Base-by-base conservation (phyloP, 768 basidiomycete species). In the Mycena rosella region DNA sequence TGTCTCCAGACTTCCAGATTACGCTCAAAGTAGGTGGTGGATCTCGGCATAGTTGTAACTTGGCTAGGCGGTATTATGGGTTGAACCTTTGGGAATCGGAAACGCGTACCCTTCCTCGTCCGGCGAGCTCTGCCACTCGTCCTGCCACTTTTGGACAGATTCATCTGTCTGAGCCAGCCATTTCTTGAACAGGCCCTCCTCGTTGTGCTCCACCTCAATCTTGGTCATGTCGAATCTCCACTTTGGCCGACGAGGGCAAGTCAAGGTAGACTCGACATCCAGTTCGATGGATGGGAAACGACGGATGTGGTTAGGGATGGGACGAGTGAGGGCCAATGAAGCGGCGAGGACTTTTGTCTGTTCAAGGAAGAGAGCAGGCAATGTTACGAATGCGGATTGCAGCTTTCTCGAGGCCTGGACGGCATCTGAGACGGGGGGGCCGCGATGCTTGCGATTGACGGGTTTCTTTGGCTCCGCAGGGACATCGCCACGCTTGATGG, bases 1-100 rank as follows among this genome's bases (percentile, higher is more conserved):
- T 98, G 97, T 69, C 96, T 81, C 96, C 96, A 98, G 17, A 98
- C 96, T 75, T 98, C 94, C 49, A 98, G 74, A 77, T 98, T 98
- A 45, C 93, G 86, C 78, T 98, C 96, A 77, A 89, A 98, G 78
- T 91, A 90, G 1, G 92, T 90, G 2, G 92, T 89, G 5, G 93
- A 91, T 48, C 81, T 80, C 13, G 89, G 89, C 85, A 90, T 83
- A 30, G 65, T 53, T 15, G 51, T 27, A 27, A 30, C 49, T n/a
- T 14, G 29, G 24, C 51, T 45, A 22, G 52, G 11, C 5, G 38
- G 42, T 24, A 48, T 67, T 20, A 10, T 63, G 22, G 48, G 44
- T 9, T 9, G 15, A 26, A 32, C 22, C 27, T 5, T 42, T 14
- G 27, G 30, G 27, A 18, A 22, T 24, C 17, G 30, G 47, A 56